Evolutionary conservation across 2,329 filamentous ascomycete genomes (phyloP), one percentile per base, ranked within the genome.

Genomic region (Aciculosporium take): DNA sequence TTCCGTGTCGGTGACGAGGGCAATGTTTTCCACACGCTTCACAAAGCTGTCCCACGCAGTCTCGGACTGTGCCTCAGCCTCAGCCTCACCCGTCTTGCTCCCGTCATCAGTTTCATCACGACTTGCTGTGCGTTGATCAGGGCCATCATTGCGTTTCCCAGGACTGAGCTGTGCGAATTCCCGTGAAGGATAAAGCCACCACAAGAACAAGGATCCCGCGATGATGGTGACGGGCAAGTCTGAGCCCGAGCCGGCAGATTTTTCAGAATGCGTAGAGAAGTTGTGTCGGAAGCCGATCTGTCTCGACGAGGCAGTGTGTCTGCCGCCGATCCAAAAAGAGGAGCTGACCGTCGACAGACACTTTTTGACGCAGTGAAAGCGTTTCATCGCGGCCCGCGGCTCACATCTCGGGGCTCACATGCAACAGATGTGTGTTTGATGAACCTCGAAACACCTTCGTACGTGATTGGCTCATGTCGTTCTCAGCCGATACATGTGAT

Each of bases 1-100:
- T 53, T 79, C 69, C 3, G 72, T 60, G 48, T 74, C 69, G 17
- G 70, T 66, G 3, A 69, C 56, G 12, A 67, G 56, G 12, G 76
- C 71, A 39, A 85, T 69, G 17, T 66, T 60, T 48, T 69, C 66
- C 44, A 76, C 68, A 17, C 60, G 59, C 15, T 54, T 59, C 2
- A 66, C 55, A 45, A 75, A 73, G 33, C 58, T 57, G 36, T 58
- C 53, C 71, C 71, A 75, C 6, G 71, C 69, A 7, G 60, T 56
- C 31, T 60, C 54, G 31, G 57, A 56, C 10, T 48, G 46, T 12
- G 51, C 50, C 9, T 55, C 33, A 13, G 46, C 42, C 35, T 37
- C 30, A 35, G 24, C 48, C 40, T n/a, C 15, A 49, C 41, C 49
- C 52, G 15, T 45, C 46, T 1, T n/a, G n/a, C n/a, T n/a, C n/a